Evolutionary conservation across 2,329 filamentous ascomycete genomes (phyloP), one percentile per base, ranked within the genome.

Genomic region (Stemphylium vesicarium): DNA sequence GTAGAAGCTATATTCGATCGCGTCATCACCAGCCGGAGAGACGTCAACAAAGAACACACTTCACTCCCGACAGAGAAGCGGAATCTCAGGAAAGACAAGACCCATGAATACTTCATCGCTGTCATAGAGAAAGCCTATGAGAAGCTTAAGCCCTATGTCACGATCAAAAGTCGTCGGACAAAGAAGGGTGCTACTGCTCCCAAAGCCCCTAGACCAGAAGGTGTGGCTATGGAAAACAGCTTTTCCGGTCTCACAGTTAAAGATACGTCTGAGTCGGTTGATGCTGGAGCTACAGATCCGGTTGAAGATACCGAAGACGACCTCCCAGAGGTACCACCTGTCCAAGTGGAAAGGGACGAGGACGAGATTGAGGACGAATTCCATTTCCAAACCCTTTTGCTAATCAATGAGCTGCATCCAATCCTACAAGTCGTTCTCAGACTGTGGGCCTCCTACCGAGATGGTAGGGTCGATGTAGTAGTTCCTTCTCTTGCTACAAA

Each of bases 401-500:
- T 38, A 8, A 15, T 38, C 36, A 20, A 38, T 8, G 36, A 38
- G 36, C 36, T 38, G 13, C 36, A 38, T 18, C 16, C 16, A 11
- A 38, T 38, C 36, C 36, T 38, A 20, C 36, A 38, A 18, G 20
- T 38, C 20, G 36, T 38, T n/a, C 15, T 38, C 6, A 38, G 20
- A 10, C 36, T 38, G 20, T 56, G 56, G 56, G 11, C n/a, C n/a
- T 40, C 49, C 16, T 58, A 52, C 22, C 47, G 35, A 39, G 33
- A 38, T 38, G 52, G 46, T 7, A 24, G 51, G 13, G 39, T 56
- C 31, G 56, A 58, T 18, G 22, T 47, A 22, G 40, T 51, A 13
- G 52, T 52, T 6, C 38, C 56, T 9, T 39, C 56, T 6, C 45
- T 59, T 36, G 35, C 41, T 18, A 49, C 56, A 10, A 32, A 59